Conservation (phyloP, 148 eudicot genomes). For the Rhododendron ferrugineum region DNA sequence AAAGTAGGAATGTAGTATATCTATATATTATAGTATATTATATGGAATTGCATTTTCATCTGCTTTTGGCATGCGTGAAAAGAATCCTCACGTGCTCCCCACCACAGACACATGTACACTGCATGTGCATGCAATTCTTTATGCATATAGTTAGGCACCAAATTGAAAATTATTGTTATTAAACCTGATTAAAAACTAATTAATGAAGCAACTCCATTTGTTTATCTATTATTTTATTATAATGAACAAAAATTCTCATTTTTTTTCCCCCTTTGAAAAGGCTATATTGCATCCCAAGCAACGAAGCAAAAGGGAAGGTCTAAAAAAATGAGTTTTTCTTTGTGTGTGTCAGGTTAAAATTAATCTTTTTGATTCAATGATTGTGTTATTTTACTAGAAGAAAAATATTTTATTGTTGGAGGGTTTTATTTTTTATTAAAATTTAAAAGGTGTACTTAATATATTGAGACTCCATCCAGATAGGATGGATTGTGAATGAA, state of each 20-base stretch:
- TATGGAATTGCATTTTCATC: slow-evolving; percentile 14
- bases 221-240: slow-evolving; percentile 6
- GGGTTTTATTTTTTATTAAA: neutral
- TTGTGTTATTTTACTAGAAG: slow-evolving; percentile 11
- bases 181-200: neutral
- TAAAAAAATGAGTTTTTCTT: neutral
- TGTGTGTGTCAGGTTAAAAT: slow-evolving; percentile 25
- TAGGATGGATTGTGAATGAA: neutral
- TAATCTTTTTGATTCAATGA: slow-evolving; percentile 46
- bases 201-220: neutral
- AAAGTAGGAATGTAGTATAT: neutral
- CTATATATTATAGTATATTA: no score
- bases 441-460: neutral
- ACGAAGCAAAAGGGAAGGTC: slow-evolving; percentile 10
- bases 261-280: neutral
- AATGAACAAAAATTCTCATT: neutral
- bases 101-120: slow-evolving; percentile 13
- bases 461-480: neutral
- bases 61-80: slow-evolving; percentile 49
- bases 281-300: slow-evolving; percentile 28
- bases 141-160: neutral
- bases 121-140: neutral
- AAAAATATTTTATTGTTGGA: neutral
- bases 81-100: slow-evolving; percentile 49
- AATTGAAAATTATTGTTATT: neutral